Evolutionary conservation across 306 rosid species (phyloP).

Genomic region (Cucurbita ficifolia): DNA sequence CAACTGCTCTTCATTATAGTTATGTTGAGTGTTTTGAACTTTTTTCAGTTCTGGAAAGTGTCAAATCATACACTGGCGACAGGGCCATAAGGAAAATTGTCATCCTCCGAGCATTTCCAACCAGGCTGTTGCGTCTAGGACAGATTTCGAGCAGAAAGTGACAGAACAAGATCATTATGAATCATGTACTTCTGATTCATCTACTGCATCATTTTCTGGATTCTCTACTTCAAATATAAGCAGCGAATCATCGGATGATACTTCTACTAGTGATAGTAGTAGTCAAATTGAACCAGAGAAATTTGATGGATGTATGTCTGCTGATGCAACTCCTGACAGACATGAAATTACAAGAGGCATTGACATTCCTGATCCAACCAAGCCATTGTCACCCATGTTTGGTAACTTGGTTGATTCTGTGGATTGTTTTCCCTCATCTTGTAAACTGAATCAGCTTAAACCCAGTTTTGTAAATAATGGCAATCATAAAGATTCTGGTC

Average conservation of each 20-base stretch:
- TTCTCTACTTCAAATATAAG: conserved; percentile 37
- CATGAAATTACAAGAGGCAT: conserved; percentile 14
- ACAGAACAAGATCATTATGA: conserved; percentile 20
- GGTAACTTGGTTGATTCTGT: conserved; percentile 53
- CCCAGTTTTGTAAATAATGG: not conserved
- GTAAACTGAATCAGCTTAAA: conserved; percentile 23
- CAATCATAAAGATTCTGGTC: conserved; percentile 17
- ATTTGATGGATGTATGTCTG: conserved; percentile 33
- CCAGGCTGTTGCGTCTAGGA: conserved; percentile 10
- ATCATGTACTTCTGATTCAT: conserved; percentile 35
- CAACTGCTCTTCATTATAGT: not conserved
- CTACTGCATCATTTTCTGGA: conserved; percentile 67
- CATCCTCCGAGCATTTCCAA: conserved; percentile 28
- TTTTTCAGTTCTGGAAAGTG: conserved; percentile 71
- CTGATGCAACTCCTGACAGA: conserved; percentile 27
- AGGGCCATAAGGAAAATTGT: conserved; percentile 83
- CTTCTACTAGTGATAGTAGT: conserved; percentile 55
- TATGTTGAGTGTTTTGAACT: not conserved
- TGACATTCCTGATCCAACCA: conserved; percentile 20
- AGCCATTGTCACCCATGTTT: conserved; percentile 66
- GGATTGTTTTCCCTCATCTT: conserved; percentile 24
- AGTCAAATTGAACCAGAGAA: conserved; percentile 39
- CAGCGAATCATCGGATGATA: conserved; percentile 59
- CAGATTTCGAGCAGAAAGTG: conserved; percentile 19
- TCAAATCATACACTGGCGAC: conserved; percentile 87